Evolutionary conservation across 2,329 filamentous ascomycete genomes (phyloP), one percentile per base, ranked within the genome.

Genomic region (Colletotrichum falcatum): DNA sequence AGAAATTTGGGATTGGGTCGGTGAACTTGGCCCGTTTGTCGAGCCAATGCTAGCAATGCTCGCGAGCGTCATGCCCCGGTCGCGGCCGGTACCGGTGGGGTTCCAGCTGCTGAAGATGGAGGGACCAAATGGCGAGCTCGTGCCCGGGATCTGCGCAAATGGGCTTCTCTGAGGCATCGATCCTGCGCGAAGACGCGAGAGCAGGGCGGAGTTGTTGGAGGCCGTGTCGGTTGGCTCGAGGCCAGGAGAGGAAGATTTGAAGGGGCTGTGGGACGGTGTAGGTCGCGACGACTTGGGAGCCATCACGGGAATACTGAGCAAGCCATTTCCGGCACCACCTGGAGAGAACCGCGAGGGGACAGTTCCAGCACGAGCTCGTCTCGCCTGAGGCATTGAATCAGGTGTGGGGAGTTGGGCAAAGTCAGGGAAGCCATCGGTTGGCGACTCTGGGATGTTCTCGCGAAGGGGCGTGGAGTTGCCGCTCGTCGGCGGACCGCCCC

Each of bases 401-500:
- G 92, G 88, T 11, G 91, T 87, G 51, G 92, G 88, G 51, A 93
- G 87, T 75, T 91, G 89, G 73, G 92, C 88, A 79, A 97, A 94
- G 81, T 97, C 95, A 69, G 96, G 95, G 76, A 98, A 98, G 75
- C 93, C 95, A 83, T 98, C 95, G 74, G 93, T 96, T 39, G 96
- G 96, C 44, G 95, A 98, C 83, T 99, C 96, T 73, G 95, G 95
- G 72, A 99, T 98, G 74, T 95, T 98, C 84, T 98, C 96, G 78
- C 96, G 94, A 61, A 99, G 88, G 75, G 96, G 96, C 51, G 95
- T 98, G 26, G 95, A 98, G 81, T 97, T 95, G 74, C 95, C 96
- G 80, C 95, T 98, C 66, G 95, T 97, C 59, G 96, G 95, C 74
- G 96, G 95, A 14, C 96, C 95, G 86, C 94, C 94, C 96, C 96